Evolutionary conservation across 306 rosid genomes (phyloP).

Genomic region (Abrus pulchellus): DNA sequence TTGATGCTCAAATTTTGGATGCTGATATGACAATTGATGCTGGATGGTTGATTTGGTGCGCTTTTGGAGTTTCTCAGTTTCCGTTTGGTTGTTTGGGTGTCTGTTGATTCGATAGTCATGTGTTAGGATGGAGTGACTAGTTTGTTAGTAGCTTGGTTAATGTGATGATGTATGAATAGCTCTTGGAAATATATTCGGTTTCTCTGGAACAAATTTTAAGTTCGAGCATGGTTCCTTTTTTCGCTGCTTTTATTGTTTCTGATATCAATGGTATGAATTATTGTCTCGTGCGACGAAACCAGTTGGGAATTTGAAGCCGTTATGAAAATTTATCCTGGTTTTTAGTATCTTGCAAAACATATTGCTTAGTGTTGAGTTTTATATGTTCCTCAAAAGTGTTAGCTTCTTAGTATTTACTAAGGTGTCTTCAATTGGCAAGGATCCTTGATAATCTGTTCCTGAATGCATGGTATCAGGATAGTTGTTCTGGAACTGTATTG

Average conservation of each 20-base stretch:
- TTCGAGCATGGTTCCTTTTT: not conserved
- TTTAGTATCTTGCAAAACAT: not conserved
- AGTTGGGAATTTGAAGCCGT: not conserved
- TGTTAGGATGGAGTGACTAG: not conserved
- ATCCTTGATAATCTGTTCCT: constrained; percentile 10
- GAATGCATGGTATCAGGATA: constrained; percentile 33
- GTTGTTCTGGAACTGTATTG: constrained; percentile 31
- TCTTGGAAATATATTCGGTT: not conserved
- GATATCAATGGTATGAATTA: not conserved
- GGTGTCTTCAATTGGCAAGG: constrained; percentile 4
- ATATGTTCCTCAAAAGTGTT: not conserved
- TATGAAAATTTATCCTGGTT: constrained; percentile 7
- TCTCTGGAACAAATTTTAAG: not conserved
- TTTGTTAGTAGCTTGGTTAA: not conserved
- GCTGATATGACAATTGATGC: not conserved
- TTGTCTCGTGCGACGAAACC: not conserved
- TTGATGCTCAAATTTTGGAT: constrained; percentile 33
- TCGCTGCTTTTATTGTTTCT: not conserved
- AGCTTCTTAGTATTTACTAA: not conserved
- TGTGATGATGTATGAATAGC: not conserved
- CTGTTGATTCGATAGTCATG: not conserved
- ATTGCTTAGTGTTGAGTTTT: not conserved
- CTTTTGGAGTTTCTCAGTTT: not conserved
- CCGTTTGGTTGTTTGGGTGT: not conserved
- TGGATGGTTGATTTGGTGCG: constrained; percentile 43